Evolutionary conservation across 2,329 filamentous ascomycete species (phyloP).

Genomic region (Domatiomyces globalis): DNA sequence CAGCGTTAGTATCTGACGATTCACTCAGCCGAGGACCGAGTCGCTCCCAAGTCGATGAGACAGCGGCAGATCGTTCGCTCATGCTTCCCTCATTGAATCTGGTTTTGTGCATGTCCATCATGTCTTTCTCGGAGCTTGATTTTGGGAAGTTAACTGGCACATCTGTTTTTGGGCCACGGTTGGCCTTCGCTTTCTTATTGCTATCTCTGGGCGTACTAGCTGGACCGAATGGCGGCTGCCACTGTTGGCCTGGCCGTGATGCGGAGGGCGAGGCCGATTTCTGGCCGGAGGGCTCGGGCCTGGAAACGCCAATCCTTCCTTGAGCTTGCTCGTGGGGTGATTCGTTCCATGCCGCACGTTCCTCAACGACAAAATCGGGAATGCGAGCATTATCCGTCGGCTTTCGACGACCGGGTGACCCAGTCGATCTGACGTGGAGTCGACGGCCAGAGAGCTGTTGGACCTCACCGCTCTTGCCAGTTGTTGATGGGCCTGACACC

Average conservation of each 20-base stretch:
- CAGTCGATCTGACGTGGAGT: background rate
- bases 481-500: background rate
- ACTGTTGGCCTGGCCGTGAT: background rate
- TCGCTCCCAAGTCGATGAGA: conserved; percentile 16
- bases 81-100: conserved; percentile 68
- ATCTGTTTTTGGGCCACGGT: conserved; percentile 2
- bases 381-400: background rate
- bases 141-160: background rate
- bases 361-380: conserved; percentile 11
- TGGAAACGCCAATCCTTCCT: background rate
- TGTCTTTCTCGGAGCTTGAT: background rate
- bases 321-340: background rate
- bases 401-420: background rate
- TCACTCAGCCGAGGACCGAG: conserved; percentile 6
- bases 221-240: conserved; percentile 6
- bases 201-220: background rate
- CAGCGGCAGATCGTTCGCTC: conserved; percentile 48
- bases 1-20: conserved; percentile 1
- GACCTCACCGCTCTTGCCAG: background rate
- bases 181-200: conserved; percentile 10
- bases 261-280: background rate
- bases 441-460: background rate
- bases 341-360: conserved; percentile 11
- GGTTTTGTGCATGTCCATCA: conserved; percentile 29
- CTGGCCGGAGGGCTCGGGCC: background rate